Evolutionary conservation across 352 stramenopile genomes (phyloP).

Genomic region (Phytophthora syringae): DNA sequence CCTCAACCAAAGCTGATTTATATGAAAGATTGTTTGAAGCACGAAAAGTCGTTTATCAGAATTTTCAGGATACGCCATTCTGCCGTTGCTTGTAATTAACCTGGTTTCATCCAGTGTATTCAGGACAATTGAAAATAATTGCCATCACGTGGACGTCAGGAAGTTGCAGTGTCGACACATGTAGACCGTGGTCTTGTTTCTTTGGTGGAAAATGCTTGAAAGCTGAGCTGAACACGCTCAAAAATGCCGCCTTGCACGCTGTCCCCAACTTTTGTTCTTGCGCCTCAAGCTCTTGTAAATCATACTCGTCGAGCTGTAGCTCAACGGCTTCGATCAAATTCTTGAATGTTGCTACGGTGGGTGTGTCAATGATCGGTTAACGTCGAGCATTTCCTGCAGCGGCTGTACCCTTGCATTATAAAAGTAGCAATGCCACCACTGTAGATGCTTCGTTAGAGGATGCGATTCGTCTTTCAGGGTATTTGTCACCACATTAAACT

Average conservation of each 20-base stretch:
- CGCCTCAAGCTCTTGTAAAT: not conserved
- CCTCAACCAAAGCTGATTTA: too few relatives aligned
- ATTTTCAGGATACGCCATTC: too few relatives aligned
- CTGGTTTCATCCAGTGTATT: too few relatives aligned
- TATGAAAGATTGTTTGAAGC: too few relatives aligned
- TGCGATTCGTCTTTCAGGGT: not conserved
- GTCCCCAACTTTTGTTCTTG: not conserved
- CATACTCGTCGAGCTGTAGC: not conserved
- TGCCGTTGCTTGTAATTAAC: too few relatives aligned
- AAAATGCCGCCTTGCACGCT: constrained; percentile 1
- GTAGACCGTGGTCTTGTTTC: not conserved
- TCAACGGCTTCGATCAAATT: not conserved
- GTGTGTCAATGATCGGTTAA: not conserved
- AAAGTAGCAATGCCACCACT: not conserved
- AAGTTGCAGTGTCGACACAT: not conserved
- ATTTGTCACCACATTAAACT: not conserved
- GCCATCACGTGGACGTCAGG: not conserved
- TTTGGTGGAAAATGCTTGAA: not conserved
- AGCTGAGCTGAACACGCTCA: not conserved
- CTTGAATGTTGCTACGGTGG: not conserved
- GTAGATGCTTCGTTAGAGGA: not conserved
- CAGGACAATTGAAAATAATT: not conserved
- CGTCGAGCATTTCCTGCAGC: not conserved
- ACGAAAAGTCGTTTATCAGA: too few relatives aligned
- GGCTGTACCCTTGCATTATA: not conserved